phyloP scores from a whole-genome alignment of 169 alveolate genomes.

The Besnoitia besnoiti region DNA sequence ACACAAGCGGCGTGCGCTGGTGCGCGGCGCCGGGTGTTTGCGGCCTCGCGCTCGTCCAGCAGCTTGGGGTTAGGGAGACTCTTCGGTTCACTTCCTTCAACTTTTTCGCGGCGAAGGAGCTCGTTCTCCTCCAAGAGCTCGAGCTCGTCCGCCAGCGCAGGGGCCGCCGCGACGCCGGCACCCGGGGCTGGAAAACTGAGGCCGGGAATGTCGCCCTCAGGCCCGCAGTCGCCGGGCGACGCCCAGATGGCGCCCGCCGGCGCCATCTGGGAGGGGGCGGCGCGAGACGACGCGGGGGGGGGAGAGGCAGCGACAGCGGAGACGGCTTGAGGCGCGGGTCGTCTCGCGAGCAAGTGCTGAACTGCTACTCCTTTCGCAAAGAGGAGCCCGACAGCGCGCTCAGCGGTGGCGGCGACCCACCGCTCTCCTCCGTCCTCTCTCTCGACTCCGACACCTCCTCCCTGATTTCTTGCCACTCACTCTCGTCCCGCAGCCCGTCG shows the following conservation, averaged over 20 bases:
- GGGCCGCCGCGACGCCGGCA: not conserved
- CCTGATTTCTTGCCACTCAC: conserved; percentile 4
- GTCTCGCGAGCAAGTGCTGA: not conserved
- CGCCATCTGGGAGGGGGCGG: not conserved
- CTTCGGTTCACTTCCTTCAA: not conserved
- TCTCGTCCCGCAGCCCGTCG: not conserved
- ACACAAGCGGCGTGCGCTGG: not conserved
- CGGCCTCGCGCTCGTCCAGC: not conserved
- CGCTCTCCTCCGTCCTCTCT: conserved; percentile 14
- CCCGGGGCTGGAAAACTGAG: not conserved
- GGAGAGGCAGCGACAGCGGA: not conserved
- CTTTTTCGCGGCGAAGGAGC: not conserved
- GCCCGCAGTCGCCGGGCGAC: not conserved
- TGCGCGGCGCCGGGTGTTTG: not conserved
- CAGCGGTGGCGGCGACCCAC: not conserved
- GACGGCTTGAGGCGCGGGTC: not conserved
- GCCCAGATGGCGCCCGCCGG: no score
- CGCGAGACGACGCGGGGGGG: not conserved
- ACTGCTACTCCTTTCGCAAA: not conserved
- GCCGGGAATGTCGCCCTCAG: not conserved
- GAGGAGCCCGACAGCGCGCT: not conserved
- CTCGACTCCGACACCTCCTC: not conserved
- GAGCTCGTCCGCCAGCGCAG: not conserved
- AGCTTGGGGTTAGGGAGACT: not conserved
- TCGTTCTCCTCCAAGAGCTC: not conserved